A percentile compares a stretch with the other conserved stretches of the same genome.
Conservation (phyloP, 2,329 filamentous ascomycete genomes). For the Xylariaceae sp. region DNA sequence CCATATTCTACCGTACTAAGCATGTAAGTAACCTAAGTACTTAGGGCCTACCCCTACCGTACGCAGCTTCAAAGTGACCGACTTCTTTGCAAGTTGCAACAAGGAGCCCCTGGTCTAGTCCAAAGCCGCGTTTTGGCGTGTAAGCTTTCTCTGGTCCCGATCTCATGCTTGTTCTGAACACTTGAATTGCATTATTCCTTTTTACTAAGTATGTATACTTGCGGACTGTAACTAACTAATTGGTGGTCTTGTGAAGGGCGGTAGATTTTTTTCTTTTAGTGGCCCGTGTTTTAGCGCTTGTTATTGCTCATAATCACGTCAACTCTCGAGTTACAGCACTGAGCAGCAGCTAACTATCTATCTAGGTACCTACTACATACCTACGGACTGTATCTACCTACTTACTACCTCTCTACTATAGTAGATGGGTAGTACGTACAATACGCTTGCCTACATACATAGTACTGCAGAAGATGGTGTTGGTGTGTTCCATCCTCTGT, state of each 20-base stretch:
- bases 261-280: not conserved
- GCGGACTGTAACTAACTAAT: no score
- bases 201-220: no score
- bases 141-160: not conserved
- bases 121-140: not conserved
- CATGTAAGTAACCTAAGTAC: constrained; percentile 2
- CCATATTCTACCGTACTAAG: not conserved
- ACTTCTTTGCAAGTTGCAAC: not conserved
- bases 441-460: not conserved
- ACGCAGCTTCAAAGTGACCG: constrained; percentile 1
- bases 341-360: no score
- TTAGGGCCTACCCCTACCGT: no score
- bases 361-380: no score
- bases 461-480: constrained; percentile 17
- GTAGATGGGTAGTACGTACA: no score
- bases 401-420: no score
- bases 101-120: not conserved
- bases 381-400: not conserved
- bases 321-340: not conserved
- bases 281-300: not conserved
- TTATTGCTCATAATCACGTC: not conserved
- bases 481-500: constrained; percentile 22
- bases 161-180: not conserved
- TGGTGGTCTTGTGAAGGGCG: no score
- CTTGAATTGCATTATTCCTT: not conserved